Conservation (phyloP, 306 rosid genomes). For the Mimosa bimucronata region DNA sequence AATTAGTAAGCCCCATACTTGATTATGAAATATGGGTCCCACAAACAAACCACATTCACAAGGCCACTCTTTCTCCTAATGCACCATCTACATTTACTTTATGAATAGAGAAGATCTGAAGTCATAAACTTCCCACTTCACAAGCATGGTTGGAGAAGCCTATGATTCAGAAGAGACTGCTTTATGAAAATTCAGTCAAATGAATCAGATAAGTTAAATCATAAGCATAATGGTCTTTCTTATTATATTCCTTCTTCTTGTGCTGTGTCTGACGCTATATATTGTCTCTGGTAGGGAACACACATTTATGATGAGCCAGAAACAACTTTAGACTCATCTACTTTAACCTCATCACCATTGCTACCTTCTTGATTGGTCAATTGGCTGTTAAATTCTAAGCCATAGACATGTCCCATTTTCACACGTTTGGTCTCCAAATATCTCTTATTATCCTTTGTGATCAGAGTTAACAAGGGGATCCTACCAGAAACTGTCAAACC, state of each 20-base stretch:
- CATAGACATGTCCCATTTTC: slow-evolving; percentile 81
- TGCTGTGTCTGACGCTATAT: neutral
- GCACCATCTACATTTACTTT: neutral
- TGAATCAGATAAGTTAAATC: slow-evolving; percentile 27
- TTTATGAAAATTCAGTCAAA: slow-evolving; percentile 36
- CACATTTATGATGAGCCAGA: slow-evolving; percentile 36
- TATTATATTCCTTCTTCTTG: neutral
- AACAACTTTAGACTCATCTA: slow-evolving; percentile 44
- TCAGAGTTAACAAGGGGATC: slow-evolving; percentile 69
- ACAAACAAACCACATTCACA: neutral
- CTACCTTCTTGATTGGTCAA: slow-evolving; percentile 42
- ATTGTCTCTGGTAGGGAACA: neutral
- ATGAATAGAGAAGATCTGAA: no score
- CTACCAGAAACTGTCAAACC: slow-evolving; percentile 80
- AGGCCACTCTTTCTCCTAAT: neutral
- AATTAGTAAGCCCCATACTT: neutral
- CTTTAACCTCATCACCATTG: slow-evolving; percentile 41
- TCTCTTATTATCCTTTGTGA: slow-evolving; percentile 73
- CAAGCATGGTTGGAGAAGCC: slow-evolving; percentile 21
- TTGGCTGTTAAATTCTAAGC: slow-evolving; percentile 41
- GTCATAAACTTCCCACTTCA: slow-evolving; percentile 12
- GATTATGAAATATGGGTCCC: neutral
- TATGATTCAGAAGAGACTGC: slow-evolving; percentile 3
- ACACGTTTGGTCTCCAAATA: slow-evolving; percentile 77
- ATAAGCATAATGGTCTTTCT: slow-evolving; percentile 12